Evolutionary conservation across 2,329 filamentous ascomycete species (phyloP).

Genomic region (Alternaria arbusti): DNA sequence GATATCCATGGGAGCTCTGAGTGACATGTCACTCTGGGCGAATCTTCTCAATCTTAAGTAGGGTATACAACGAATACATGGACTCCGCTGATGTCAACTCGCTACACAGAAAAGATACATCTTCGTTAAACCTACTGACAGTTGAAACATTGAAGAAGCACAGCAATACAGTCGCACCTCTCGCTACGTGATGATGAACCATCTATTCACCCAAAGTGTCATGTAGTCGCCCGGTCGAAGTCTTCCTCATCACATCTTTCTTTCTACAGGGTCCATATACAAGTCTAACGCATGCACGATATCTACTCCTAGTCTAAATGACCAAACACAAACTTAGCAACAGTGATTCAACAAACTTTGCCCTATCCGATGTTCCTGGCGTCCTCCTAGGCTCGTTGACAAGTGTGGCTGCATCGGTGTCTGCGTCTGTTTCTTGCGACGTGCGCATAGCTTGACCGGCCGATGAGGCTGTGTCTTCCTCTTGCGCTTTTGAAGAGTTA

Average conservation of each 20-base stretch:
- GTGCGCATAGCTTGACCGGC: neutral
- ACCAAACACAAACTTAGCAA: neutral
- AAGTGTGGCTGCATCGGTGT: neutral
- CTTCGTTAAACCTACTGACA: too few relatives aligned
- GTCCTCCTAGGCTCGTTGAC: neutral
- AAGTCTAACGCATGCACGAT: accelerated
- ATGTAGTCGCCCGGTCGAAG: neutral
- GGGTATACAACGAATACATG: too few relatives aligned
- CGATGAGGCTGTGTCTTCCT: too few relatives aligned
- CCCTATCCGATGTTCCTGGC: neutral
- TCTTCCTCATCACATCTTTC: neutral
- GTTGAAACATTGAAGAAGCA: too few relatives aligned
- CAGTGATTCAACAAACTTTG: neutral
- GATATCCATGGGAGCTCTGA: too few relatives aligned
- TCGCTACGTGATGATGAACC: neutral
- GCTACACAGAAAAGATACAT: too few relatives aligned
- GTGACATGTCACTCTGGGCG: too few relatives aligned
- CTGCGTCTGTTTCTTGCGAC: neutral
- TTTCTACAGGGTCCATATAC: accelerated
- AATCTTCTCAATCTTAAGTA: too few relatives aligned
- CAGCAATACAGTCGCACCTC: neutral
- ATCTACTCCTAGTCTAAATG: neutral
- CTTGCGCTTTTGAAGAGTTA: neutral
- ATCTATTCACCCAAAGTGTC: neutral
- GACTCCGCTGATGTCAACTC: too few relatives aligned